Evolutionary conservation across 805 yeast species (phyloP).

Genomic region (Yarrowia sp.): DNA sequence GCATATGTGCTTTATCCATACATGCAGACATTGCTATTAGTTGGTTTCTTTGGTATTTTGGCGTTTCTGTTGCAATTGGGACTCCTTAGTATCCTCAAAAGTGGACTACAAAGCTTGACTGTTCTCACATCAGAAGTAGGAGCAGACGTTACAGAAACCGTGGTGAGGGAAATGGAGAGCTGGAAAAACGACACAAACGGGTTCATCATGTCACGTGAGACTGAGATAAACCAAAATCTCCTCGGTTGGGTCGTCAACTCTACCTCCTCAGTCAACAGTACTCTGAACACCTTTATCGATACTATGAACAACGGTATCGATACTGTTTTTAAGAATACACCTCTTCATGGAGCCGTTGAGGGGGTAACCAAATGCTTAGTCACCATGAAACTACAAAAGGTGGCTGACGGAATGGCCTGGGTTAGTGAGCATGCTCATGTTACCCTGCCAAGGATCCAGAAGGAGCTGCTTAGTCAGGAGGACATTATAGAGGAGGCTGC

Average conservation of each 20-base stretch:
- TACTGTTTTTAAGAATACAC: slow-evolving; percentile 64
- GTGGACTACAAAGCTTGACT: neutral
- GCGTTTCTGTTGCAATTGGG: neutral
- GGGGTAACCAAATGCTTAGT: slow-evolving; percentile 76
- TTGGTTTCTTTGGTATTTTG: neutral
- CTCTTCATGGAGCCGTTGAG: slow-evolving; percentile 59
- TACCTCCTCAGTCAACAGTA: slow-evolving; percentile 56
- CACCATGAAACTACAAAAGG: slow-evolving; percentile 63
- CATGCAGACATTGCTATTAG: slow-evolving; percentile 22
- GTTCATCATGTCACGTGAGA: neutral
- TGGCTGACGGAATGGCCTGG: slow-evolving; percentile 80
- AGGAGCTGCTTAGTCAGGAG: neutral
- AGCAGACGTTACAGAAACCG: neutral
- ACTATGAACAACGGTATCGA: slow-evolving; percentile 60
- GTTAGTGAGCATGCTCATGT: slow-evolving; percentile 61
- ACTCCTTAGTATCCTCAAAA: neutral
- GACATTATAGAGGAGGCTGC: neutral
- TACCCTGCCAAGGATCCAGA: slow-evolving; percentile 50
- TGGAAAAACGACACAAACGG: slow-evolving; percentile 7
- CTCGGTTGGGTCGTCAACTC: slow-evolving; percentile 65
- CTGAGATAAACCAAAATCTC: slow-evolving; percentile 54
- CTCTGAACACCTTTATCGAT: slow-evolving; percentile 56
- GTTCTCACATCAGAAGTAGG: neutral
- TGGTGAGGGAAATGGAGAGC: slow-evolving; percentile 1
- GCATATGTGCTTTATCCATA: neutral